Percentiles rank a stretch among this genome's conserved stretches.
Evolutionary conservation across 352 stramenopile genomes (phyloP).

Genomic region (Phytophthora tubulina): DNA sequence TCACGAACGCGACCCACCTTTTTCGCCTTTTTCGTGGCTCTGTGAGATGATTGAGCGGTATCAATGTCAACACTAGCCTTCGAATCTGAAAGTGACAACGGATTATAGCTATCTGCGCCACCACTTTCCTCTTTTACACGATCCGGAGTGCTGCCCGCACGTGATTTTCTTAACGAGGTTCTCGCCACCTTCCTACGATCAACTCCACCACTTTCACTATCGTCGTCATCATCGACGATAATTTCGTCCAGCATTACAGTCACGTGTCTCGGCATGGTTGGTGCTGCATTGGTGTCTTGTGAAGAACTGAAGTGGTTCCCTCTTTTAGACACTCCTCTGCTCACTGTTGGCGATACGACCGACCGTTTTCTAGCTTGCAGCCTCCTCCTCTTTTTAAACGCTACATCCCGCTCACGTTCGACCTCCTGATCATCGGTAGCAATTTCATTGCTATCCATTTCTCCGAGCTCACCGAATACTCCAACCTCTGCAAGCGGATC

Average conservation of each 20-base stretch:
- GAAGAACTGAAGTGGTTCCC: neutral
- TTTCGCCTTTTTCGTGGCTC: neutral
- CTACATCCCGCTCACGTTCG: neutral
- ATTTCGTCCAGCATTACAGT: conserved; percentile 35
- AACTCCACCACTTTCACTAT: conserved; percentile 10
- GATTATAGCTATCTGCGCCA: neutral
- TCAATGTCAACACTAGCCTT: neutral
- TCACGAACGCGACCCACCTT: neutral
- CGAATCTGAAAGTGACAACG: neutral
- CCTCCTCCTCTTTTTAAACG: conserved; percentile 13
- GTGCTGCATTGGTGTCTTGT: conserved; percentile 14
- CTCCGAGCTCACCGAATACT: conserved; percentile 10
- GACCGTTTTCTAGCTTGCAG: conserved; percentile 2
- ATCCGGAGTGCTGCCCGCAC: neutral
- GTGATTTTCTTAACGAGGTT: neutral
- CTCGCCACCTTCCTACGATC: neutral
- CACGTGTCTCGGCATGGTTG: conserved; percentile 24
- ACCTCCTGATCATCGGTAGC: conserved; percentile 5
- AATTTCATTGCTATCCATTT: conserved; percentile 9
- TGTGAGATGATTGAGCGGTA: neutral
- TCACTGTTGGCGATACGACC: neutral
- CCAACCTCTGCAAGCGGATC: conserved; percentile 19
- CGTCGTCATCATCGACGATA: conserved; percentile 36
- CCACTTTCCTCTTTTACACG: neutral
- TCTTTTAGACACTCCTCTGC: conserved; percentile 1